phyloP scores from a whole-genome alignment of 768 basidiomycete genomes.

The Leccinum pellstonianum region DNA sequence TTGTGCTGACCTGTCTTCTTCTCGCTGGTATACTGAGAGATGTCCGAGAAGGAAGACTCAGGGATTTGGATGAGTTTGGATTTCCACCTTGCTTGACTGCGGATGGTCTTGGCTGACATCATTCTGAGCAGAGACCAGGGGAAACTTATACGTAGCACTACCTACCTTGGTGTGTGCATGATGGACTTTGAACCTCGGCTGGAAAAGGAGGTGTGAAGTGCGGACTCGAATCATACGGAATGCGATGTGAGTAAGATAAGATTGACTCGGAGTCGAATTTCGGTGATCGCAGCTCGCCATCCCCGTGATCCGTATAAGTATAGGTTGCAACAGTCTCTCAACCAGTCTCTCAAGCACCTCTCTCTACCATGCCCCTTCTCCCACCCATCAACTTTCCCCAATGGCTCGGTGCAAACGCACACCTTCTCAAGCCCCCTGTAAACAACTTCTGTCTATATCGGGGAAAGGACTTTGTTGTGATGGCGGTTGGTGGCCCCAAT shows the following conservation, averaged over 20 bases:
- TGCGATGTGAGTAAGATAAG: neutral
- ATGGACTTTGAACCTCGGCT: neutral
- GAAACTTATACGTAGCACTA: neutral
- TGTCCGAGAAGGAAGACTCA: neutral
- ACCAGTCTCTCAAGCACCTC: too few species aligned
- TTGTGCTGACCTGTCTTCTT: neutral
- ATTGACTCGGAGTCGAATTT: neutral
- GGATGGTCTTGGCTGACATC: constrained; percentile 8
- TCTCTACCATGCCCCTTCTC: constrained; percentile 59
- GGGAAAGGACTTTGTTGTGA: constrained; percentile 87
- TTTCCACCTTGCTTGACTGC: neutral
- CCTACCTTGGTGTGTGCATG: neutral
- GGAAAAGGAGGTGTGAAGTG: neutral
- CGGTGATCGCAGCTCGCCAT: too few species aligned
- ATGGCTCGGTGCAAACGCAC: constrained; percentile 82
- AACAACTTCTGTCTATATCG: constrained; percentile 87
- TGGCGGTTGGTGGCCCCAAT: constrained; percentile 96
- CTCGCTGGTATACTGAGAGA: neutral
- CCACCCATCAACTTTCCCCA: constrained; percentile 86
- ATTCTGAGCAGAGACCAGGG: neutral
- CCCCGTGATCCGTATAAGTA: neutral
- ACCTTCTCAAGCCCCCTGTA: constrained; percentile 86
- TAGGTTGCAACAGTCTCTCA: neutral
- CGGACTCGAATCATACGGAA: neutral
- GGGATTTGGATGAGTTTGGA: neutral